Conservation (phyloP, 139 green algal genomes). For the Tetradesmus obliquus region DNA sequence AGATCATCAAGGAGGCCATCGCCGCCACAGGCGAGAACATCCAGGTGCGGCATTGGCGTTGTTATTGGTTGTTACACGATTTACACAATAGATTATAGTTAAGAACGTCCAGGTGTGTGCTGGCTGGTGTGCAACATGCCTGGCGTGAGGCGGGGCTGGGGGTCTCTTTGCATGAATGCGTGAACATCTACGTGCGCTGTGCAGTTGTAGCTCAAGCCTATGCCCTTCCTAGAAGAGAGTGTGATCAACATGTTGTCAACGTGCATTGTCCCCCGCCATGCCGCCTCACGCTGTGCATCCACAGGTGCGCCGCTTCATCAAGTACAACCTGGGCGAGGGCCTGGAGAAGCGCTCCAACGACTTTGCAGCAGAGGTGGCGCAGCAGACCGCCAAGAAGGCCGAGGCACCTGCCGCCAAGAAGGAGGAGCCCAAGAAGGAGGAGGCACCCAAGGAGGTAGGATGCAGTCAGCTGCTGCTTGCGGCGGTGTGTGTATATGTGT, state of each 20-base stretch:
- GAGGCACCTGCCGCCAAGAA: conserved; percentile 56
- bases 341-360: conserved; percentile 87
- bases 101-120: too few species aligned
- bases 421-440: conserved; percentile 63
- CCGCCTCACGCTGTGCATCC: background rate
- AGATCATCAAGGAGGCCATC: conserved; percentile 92
- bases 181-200: too few species aligned
- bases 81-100: too few species aligned
- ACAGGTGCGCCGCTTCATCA: conserved; percentile 85
- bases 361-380: conserved; percentile 91
- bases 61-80: background rate
- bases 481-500: background rate
- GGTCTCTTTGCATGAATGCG: too few species aligned
- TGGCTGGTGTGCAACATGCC: too few species aligned
- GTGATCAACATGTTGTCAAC: too few species aligned
- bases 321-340: conserved; percentile 91
- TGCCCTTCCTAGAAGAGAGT: too few species aligned
- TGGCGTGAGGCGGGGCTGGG: too few species aligned
- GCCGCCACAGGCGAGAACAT: conserved; percentile 95
- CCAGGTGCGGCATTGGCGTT: conserved; percentile 39
- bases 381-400: conserved; percentile 81
- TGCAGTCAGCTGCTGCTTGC: background rate
- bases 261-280: too few species aligned
- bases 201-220: too few species aligned
- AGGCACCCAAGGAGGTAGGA: conserved; percentile 44